Evolutionary conservation across 371 early-diverging fungal genomes (phyloP).

Genomic region (Capillidium rhysosporum): DNA sequence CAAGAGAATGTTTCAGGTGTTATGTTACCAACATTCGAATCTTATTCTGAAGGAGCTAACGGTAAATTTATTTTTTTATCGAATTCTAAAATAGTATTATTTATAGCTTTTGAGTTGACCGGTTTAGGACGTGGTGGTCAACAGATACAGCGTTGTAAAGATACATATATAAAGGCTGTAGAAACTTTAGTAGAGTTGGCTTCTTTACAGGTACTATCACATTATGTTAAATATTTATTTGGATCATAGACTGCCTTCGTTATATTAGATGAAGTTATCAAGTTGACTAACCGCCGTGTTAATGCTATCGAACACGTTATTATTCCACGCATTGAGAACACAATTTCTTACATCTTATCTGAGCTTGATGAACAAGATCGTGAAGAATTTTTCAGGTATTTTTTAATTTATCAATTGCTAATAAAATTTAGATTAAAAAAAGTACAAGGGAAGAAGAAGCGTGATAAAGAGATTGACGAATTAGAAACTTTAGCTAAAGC

Average conservation of each 20-base stretch:
- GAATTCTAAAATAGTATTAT: background rate
- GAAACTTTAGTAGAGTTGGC: conserved; percentile 90
- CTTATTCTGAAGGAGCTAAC: conserved; percentile 62
- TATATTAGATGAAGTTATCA: conserved; percentile 96
- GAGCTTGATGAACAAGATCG: conserved; percentile 99
- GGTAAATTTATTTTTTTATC: conserved; percentile 19
- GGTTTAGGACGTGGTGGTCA: conserved; percentile 98
- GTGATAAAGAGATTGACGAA: conserved; percentile 33
- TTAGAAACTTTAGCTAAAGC: background rate
- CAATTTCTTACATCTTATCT: conserved; percentile 89
- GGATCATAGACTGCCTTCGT: conserved; percentile 77
- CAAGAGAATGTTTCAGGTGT: conserved; percentile 97
- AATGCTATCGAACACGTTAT: conserved; percentile 99
- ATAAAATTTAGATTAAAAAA: conserved; percentile 94
- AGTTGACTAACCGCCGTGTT: conserved; percentile 96
- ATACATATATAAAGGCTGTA: conserved; percentile 84
- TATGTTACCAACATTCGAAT: conserved; percentile 82
- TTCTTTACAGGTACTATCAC: conserved; percentile 58
- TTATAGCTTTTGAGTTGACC: conserved; percentile 78
- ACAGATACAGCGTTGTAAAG: conserved; percentile 83
- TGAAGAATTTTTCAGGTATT: conserved; percentile 95
- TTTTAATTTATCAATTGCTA: too few species aligned
- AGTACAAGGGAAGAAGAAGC: conserved; percentile 95
- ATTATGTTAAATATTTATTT: too few species aligned
- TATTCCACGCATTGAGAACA: conserved; percentile 97